Percentiles rank a stretch among this genome's conserved stretches.
phyloP scores from a whole-genome alignment of 2,329 filamentous ascomycete genomes.

The Metarhizium anisopliae region DNA sequence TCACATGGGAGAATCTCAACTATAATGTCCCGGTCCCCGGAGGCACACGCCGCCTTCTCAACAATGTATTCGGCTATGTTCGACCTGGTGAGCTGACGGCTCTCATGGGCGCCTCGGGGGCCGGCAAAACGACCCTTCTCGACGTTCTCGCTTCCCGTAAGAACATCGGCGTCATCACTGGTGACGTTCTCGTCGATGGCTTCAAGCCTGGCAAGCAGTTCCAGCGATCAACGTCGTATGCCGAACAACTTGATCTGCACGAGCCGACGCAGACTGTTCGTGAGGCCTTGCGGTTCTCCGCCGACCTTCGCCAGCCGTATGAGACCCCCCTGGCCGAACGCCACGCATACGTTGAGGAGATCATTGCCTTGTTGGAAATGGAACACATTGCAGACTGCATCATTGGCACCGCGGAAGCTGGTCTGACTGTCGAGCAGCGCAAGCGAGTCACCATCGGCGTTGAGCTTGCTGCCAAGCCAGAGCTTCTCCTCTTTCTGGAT shows the following conservation, averaged over 20 bases:
- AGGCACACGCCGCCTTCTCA: slow-evolving; percentile 46
- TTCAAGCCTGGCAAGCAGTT: slow-evolving; percentile 49
- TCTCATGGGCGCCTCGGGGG: slow-evolving; percentile 76
- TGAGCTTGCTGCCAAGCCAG: slow-evolving; percentile 75
- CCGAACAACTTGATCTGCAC: slow-evolving; percentile 54
- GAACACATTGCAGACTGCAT: slow-evolving; percentile 50
- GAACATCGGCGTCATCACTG: slow-evolving; percentile 51
- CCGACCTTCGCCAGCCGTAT: slow-evolving; percentile 48
- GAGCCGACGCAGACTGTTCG: slow-evolving; percentile 54
- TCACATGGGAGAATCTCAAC: slow-evolving; percentile 81
- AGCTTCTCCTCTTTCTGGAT: slow-evolving; percentile 68
- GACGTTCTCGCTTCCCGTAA: slow-evolving; percentile 61
- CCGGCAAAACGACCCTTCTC: slow-evolving; percentile 77
- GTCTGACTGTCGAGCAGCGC: slow-evolving; percentile 56
- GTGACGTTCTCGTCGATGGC: slow-evolving; percentile 50
- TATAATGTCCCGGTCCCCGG: slow-evolving; percentile 60
- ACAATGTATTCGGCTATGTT: slow-evolving; percentile 57
- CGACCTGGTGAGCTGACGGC: slow-evolving; percentile 70
- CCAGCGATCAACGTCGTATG: slow-evolving; percentile 52
- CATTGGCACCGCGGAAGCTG: slow-evolving; percentile 55
- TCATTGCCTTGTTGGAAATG: slow-evolving; percentile 50
- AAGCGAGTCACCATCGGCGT: slow-evolving; percentile 87
- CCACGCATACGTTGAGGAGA: slow-evolving; percentile 51
- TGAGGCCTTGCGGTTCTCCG: slow-evolving; percentile 55
- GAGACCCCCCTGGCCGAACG: slow-evolving; percentile 46